Percentiles rank a stretch among this genome's conserved stretches.
These are phyloP conservation scores for Trifolium subterraneum DNA, from an alignment of 306 rosid genomes.

Conservation along the genomic window DNA sequence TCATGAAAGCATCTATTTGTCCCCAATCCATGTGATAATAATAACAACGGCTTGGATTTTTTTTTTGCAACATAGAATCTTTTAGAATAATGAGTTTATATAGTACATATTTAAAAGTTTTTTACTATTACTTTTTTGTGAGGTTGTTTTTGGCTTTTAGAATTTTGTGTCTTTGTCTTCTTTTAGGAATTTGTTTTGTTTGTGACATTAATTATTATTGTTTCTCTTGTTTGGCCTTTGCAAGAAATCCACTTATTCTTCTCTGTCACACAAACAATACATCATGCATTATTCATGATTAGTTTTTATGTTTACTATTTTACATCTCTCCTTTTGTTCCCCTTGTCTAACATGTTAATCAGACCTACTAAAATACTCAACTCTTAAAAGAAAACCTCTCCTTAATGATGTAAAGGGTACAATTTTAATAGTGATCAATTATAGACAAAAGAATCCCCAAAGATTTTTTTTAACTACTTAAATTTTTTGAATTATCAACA, in stretches of 20 bases:
- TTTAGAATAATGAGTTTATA: constrained; percentile 49
- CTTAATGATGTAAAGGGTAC: constrained; percentile 19
- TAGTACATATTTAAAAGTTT: constrained; percentile 27
- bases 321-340: not conserved
- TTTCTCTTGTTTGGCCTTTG: constrained; percentile 51
- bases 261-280: constrained; percentile 40
- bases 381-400: constrained; percentile 9
- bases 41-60: constrained; percentile 27
- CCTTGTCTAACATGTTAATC: constrained; percentile 42
- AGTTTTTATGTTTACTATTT: constrained; percentile 27
- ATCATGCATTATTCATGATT: constrained; percentile 53
- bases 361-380: not conserved
- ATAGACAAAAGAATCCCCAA: not conserved
- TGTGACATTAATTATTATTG: constrained; percentile 51
- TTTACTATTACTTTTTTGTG: constrained; percentile 37
- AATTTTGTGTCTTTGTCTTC: constrained; percentile 60
- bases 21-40: constrained; percentile 51
- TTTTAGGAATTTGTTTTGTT: constrained; percentile 59
- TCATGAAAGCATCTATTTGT: constrained; percentile 62
- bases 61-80: constrained; percentile 51
- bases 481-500: not conserved
- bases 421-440: not conserved
- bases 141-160: constrained; percentile 60
- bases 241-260: constrained; percentile 61
- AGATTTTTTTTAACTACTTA: not conserved